Evolutionary conservation across 192 early-diverging fungal species (phyloP).

Genomic region (Tieghemiomyces parasiticus): DNA sequence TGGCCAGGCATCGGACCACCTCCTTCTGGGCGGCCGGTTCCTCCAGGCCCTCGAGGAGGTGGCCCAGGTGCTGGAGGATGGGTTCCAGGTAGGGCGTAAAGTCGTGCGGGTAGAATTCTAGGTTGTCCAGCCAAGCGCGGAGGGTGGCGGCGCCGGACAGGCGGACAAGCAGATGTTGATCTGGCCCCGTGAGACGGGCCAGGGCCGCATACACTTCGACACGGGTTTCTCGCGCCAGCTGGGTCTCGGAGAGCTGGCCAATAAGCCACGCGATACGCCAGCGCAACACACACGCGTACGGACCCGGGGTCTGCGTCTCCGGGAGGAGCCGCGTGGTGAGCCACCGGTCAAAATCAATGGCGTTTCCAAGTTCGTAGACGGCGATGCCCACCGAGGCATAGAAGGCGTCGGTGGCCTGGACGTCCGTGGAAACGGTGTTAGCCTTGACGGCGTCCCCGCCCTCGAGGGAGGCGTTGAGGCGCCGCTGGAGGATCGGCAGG

Average conservation of each 20-base stretch:
- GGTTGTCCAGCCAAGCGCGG: not conserved
- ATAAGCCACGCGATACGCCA: not conserved
- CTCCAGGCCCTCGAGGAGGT: not conserved
- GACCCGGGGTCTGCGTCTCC: not conserved
- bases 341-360: not conserved
- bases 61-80: not conserved
- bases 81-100: not conserved
- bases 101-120: not conserved
- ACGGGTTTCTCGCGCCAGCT: not conserved
- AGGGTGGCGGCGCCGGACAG: not conserved
- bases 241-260: not conserved
- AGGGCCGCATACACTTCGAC: not conserved
- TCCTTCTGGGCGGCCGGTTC: not conserved
- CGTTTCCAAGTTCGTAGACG: not conserved
- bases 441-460: too few relatives aligned
- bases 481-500: not conserved
- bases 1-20: not conserved
- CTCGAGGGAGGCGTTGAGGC: not conserved
- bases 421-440: not conserved
- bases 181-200: not conserved
- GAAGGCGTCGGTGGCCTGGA: not conserved
- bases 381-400: not conserved
- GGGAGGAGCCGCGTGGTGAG: not conserved
- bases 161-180: not conserved
- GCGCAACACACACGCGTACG: not conserved